Evolutionary conservation across 179 eudicot genomes (phyloP).

Genomic region (Pouteria campechiana): DNA sequence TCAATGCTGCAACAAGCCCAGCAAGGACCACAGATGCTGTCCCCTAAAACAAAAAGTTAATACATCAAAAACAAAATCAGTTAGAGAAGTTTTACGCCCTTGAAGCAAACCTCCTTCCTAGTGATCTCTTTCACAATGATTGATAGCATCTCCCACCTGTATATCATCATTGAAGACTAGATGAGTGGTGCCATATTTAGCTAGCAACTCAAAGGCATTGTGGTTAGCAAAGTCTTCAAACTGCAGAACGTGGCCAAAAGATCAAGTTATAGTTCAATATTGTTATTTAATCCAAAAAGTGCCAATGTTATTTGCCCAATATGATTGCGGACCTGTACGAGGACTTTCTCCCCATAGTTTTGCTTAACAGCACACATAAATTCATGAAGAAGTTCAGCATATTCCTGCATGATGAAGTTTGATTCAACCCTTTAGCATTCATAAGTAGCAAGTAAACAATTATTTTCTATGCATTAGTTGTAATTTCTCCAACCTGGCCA

Average conservation of each 20-base stretch:
- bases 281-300: too few species aligned
- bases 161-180: slow-evolving; percentile 94
- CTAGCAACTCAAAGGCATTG: slow-evolving; percentile 79
- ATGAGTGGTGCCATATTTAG: slow-evolving; percentile 65
- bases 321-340: slow-evolving; percentile 53
- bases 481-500: slow-evolving; percentile 67
- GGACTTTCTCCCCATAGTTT: slow-evolving; percentile 81
- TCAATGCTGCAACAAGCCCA: slow-evolving; percentile 66
- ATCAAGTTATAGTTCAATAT: too few species aligned
- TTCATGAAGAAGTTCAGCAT: slow-evolving; percentile 77
- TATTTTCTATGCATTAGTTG: too few species aligned
- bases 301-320: too few species aligned
- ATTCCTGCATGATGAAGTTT: slow-evolving; percentile 36
- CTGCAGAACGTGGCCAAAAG: slow-evolving; percentile 21
- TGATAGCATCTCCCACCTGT: slow-evolving; percentile 33
- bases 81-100: neutral
- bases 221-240: slow-evolving; percentile 96
- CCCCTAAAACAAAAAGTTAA: slow-evolving; percentile 34
- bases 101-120: too few species aligned
- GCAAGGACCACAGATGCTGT: slow-evolving; percentile 95
- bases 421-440: too few species aligned
- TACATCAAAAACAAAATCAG: neutral
- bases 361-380: slow-evolving; percentile 85
- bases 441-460: neutral
- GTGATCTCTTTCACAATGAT: too few species aligned